phyloP scores from a whole-genome alignment of 2,329 filamentous ascomycete genomes.

The Parastagonospora avenae region DNA sequence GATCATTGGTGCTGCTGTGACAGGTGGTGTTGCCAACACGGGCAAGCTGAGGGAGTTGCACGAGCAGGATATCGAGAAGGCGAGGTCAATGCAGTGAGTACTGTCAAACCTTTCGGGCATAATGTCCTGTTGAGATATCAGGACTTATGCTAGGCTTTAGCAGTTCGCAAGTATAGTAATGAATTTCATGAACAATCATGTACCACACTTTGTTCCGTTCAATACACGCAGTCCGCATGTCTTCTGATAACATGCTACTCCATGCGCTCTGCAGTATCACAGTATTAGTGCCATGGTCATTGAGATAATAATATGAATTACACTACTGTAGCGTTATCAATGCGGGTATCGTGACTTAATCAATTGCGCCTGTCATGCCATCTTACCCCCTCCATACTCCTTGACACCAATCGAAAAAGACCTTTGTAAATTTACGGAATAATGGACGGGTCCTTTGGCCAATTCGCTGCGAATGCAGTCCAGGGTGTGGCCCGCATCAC shows the following conservation, averaged over 20 bases:
- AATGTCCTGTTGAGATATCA: background rate
- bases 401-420: background rate
- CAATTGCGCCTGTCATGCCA: conserved; percentile 20
- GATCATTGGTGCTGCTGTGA: conserved; percentile 45
- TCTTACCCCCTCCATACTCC: conserved; percentile 5
- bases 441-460: conserved; percentile 35
- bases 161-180: background rate
- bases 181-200: too few species aligned
- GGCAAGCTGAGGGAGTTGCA: conserved; percentile 55
- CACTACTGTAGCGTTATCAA: conserved; percentile 5
- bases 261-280: background rate
- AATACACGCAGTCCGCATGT: too few species aligned
- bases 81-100: conserved; percentile 29
- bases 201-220: too few species aligned
- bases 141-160: background rate
- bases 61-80: conserved; percentile 54
- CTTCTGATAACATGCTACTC: too few species aligned
- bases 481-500: conserved; percentile 40
- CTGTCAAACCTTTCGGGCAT: background rate
- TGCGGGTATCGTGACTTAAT: conserved; percentile 25
- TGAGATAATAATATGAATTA: conserved; percentile 1
- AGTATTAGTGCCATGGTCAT: background rate
- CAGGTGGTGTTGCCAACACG: conserved; percentile 48
- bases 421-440: conserved; percentile 26
- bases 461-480: conserved; percentile 43